These are phyloP conservation scores for Westerdykella aurantiaca DNA, from an alignment of 2,329 filamentous ascomycete genomes.

Conservation along the genomic window DNA sequence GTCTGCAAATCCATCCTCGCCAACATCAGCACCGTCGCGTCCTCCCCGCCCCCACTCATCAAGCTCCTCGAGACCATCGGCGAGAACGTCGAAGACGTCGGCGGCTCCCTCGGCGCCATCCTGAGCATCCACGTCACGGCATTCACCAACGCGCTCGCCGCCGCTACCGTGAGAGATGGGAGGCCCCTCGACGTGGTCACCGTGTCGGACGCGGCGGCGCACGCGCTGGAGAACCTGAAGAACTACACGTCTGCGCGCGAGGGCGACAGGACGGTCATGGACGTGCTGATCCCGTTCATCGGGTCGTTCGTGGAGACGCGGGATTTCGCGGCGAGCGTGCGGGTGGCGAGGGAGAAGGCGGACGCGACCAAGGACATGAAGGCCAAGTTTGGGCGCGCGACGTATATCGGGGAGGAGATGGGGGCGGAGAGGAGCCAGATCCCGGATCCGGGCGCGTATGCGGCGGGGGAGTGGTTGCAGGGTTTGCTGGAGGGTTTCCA, in stretches of 20 bases:
- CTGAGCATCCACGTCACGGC: conserved; percentile 86
- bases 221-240: conserved; percentile 42
- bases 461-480: conserved; percentile 74
- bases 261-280: conserved; percentile 85
- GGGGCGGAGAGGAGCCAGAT: conserved; percentile 47
- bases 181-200: conserved; percentile 33
- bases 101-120: conserved; percentile 67
- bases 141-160: conserved; percentile 46
- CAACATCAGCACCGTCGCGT: conserved; percentile 49
- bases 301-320: conserved; percentile 58
- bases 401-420: conserved; percentile 67
- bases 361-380: conserved; percentile 85
- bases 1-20: conserved; percentile 56
- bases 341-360: conserved; percentile 67
- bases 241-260: conserved; percentile 80
- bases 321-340: conserved; percentile 64
- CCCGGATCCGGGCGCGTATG: conserved; percentile 68
- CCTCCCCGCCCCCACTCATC: conserved; percentile 48
- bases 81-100: conserved; percentile 62
- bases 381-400: conserved; percentile 74
- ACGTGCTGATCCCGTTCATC: conserved; percentile 85
- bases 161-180: conserved; percentile 19
- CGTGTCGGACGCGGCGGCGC: conserved; percentile 39
- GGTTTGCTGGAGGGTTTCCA: conserved; percentile 44
- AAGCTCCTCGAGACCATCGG: conserved; percentile 55